Evolutionary conservation across 2,329 filamentous ascomycete species (phyloP).

Genomic region (Nigrograna mackinnonii): DNA sequence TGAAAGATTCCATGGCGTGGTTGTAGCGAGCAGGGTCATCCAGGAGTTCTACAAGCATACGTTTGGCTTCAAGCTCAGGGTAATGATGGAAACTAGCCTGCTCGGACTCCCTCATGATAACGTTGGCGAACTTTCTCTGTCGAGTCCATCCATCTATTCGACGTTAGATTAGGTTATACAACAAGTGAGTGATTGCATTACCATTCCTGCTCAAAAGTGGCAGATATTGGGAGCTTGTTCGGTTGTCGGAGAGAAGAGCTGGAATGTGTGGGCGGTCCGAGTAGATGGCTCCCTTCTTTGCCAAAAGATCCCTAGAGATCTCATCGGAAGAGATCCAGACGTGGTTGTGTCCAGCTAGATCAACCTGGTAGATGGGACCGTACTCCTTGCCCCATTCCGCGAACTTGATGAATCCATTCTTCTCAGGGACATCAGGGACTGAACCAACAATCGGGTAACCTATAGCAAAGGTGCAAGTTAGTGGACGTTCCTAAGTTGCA

Average conservation of each 20-base stretch:
- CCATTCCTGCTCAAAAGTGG: conserved; percentile 49
- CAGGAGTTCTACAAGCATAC: conserved; percentile 49
- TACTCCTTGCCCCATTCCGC: conserved; percentile 50
- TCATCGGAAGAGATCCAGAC: conserved; percentile 50
- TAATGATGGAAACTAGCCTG: conserved; percentile 46
- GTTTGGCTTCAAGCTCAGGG: conserved; percentile 49
- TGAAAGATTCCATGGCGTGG: conserved; percentile 48
- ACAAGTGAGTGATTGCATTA: conserved; percentile 14
- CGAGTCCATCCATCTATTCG: conserved; percentile 42
- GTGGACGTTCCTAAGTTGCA: too few species aligned
- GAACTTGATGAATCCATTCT: conserved; percentile 50
- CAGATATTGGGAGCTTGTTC: conserved; percentile 49
- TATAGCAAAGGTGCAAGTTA: conserved; percentile 17
- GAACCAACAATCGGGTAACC: conserved; percentile 48
- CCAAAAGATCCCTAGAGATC: conserved; percentile 46
- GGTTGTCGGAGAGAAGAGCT: conserved; percentile 47
- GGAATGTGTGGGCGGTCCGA: conserved; percentile 52
- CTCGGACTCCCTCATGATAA: conserved; percentile 50
- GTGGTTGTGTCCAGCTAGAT: conserved; percentile 49
- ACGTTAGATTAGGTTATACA: conserved; percentile 15
- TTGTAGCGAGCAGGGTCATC: conserved; percentile 48
- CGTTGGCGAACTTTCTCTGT: conserved; percentile 49
- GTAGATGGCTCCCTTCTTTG: conserved; percentile 50
- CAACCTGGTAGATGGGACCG: conserved; percentile 50
- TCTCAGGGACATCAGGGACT: conserved; percentile 47